Base-by-base conservation (phyloP, 768 basidiomycete genomes). In the Naganishia friedmannii region DNA sequence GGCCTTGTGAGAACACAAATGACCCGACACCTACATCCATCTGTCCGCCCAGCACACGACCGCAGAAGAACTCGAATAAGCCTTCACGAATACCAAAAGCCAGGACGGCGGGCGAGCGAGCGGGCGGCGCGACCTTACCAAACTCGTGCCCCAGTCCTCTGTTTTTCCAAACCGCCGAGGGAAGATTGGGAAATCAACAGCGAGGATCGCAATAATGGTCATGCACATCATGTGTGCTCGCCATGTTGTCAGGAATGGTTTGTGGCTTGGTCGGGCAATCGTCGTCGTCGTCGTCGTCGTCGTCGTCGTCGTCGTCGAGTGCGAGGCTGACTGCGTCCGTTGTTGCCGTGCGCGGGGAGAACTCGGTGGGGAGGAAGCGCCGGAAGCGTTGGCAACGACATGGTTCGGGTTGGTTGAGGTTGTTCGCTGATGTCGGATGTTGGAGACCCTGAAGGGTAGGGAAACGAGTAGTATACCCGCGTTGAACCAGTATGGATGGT, bases 1-100 rank as follows among this genome's bases (percentile, higher is more conserved):
- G 80, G 26, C 96, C 96, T 77, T 94, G 90, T 0, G 95, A 93
- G 79, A 96, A 98, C 15, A 98, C 92, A 73, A 99, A 98, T 0
- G 94, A 93, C 15, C 96, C 96, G 1, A 97, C 95, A 13, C 96
- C 96, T 15, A 93, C 82, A 77, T 99, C 96, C 96, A 98, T 99
- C 95, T 99, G 72, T n/a, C 4, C 34, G 34, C 39, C 1, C 21
- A 21, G 15, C 42, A 42, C 42, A 42, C 42, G 42, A 37, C 34
- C 34, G 12, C 34, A n/a, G n/a, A n/a, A n/a, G n/a, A n/a, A n/a
- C n/a, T n/a, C n/a, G n/a, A n/a, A n/a, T n/a, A n/a, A n/a, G n/a
- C n/a, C n/a, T n/a, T n/a, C n/a, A n/a, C n/a, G n/a, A n/a, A n/a
- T n/a, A n/a, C n/a, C n/a, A n/a, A n/a, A n/a, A n/a, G n/a, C n/a